Evolutionary conservation across 129 eudicot genomes (phyloP), one percentile per base, ranked within the genome.

Genomic region (Arctium minus): DNA sequence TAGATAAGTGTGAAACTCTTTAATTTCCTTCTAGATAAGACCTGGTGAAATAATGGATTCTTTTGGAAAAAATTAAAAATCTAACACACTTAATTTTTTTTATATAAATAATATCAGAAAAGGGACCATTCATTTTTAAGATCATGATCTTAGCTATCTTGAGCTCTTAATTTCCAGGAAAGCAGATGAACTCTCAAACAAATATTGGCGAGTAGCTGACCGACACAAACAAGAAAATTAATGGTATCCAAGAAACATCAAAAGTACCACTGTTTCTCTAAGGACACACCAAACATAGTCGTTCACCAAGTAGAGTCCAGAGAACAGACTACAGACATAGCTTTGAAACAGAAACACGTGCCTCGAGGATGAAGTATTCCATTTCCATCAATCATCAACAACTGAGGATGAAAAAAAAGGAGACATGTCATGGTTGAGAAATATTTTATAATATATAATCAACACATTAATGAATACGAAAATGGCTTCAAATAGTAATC

Each of bases 301-400:
- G 32, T 50, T 48, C 42, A 76, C 80, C 4, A 60, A 77, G 33
- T 15, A 69, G 36, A 29, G 73, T 70, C 11, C 56, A 46, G 29
- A 53, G 65, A 53, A 56, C 72, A 70, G 62, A 79, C 65, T 70
- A 18, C 76, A 65, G 31, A 82, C 17, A 78, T 37, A 73, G 75
- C 42, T 62, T 73, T 67, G 67, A 56, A 78, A 81, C 70, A 46
- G 60, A 74, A 86, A 82, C 74, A 88, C 97, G 75, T 90, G 85
- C 98, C 99, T 88, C 94, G 94, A 70, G 98, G 99, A 93, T 96
- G 99, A 86, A 96, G 99, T 74, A 96, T 73, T 80, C 99, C 99
- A 88, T 96, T 96, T 80, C 99, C 99, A 79, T 96, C 99, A 40
- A 96, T 97, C 99, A 96, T 93, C 91, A 96, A 76, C 77, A 96